phyloP scores from a whole-genome alignment of 2,329 filamentous ascomycete genomes.

The Lachnellula occidentalis region DNA sequence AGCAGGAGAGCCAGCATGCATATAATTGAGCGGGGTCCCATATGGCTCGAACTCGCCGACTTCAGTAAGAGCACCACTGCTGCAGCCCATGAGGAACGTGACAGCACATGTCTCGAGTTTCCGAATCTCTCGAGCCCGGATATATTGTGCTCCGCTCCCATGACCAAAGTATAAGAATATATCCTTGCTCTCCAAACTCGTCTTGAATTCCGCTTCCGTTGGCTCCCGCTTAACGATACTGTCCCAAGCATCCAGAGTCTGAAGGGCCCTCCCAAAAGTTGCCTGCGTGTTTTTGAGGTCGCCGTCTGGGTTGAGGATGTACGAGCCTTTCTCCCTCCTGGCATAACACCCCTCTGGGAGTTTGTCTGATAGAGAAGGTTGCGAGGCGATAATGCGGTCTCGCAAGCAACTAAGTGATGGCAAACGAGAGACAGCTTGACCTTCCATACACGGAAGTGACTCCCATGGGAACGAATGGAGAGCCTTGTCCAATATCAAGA shows the following conservation, averaged over 20 bases:
- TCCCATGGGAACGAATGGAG: slow-evolving; percentile 95
- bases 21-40: slow-evolving; percentile 85
- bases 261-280: slow-evolving; percentile 64
- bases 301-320: slow-evolving; percentile 82
- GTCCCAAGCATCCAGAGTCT: slow-evolving; percentile 62
- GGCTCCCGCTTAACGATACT: slow-evolving; percentile 65
- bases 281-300: slow-evolving; percentile 77
- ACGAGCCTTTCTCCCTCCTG: slow-evolving; percentile 54
- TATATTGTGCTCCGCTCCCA: slow-evolving; percentile 90
- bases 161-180: slow-evolving; percentile 93
- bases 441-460: slow-evolving; percentile 79
- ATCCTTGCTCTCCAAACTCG: slow-evolving; percentile 58
- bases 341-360: slow-evolving; percentile 48
- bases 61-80: slow-evolving; percentile 73
- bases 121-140: slow-evolving; percentile 77
- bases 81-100: slow-evolving; percentile 90
- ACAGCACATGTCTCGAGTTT: slow-evolving; percentile 72
- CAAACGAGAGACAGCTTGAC: slow-evolving; percentile 75
- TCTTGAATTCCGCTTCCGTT: slow-evolving; percentile 70
- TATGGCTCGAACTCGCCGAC: slow-evolving; percentile 86
- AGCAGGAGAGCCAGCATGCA: slow-evolving; percentile 80
- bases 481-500: slow-evolving; percentile 86
- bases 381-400: slow-evolving; percentile 55
- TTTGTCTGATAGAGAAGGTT: slow-evolving; percentile 9
- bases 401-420: slow-evolving; percentile 80